Percentiles rank a stretch among this genome's conserved stretches.
These are phyloP conservation scores for Monascus purpureus DNA, from an alignment of 495 filamentous ascomycete species.

Conservation along the genomic window DNA sequence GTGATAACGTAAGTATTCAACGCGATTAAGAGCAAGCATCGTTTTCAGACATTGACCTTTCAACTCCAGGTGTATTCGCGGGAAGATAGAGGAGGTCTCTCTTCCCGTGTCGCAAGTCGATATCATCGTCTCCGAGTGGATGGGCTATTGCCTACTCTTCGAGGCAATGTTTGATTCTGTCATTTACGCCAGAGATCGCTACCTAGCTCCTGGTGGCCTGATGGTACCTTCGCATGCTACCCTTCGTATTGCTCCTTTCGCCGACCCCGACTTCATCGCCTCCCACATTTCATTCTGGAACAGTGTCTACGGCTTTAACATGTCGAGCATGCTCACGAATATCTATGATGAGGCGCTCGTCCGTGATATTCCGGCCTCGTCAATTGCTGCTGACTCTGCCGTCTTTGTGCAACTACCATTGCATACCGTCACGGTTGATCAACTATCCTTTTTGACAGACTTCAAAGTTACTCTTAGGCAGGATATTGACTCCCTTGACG, in stretches of 20 bases:
- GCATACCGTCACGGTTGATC: slow-evolving; percentile 39
- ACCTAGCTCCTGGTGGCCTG: slow-evolving; percentile 62
- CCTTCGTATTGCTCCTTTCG: slow-evolving; percentile 71
- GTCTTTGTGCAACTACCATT: slow-evolving; percentile 44
- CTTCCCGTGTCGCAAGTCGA: slow-evolving; percentile 86
- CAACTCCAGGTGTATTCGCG: slow-evolving; percentile 45
- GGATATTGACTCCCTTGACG: slow-evolving; percentile 44
- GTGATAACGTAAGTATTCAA: slow-evolving; percentile 49
- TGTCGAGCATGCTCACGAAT: slow-evolving; percentile 40
- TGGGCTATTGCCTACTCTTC: slow-evolving; percentile 98
- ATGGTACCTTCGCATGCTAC: slow-evolving; percentile 88
- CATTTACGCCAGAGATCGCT: slow-evolving; percentile 82
- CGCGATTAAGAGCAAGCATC: neutral
- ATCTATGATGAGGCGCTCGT: slow-evolving; percentile 49
- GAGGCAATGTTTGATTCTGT: slow-evolving; percentile 98
- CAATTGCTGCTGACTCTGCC: slow-evolving; percentile 30
- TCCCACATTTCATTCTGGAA: slow-evolving; percentile 60
- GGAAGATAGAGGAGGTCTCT: slow-evolving; percentile 82
- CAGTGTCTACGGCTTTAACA: slow-evolving; percentile 42
- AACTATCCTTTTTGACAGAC: slow-evolving; percentile 41
- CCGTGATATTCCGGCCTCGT: slow-evolving; percentile 25
- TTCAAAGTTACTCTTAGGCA: slow-evolving; percentile 40
- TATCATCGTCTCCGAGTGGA: slow-evolving; percentile 99
- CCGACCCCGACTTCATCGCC: slow-evolving; percentile 67
- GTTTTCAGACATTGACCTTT: slow-evolving; percentile 6